Base-by-base conservation (phyloP, 2,329 filamentous ascomycete species). In the Penicillium sclerotigenum region DNA sequence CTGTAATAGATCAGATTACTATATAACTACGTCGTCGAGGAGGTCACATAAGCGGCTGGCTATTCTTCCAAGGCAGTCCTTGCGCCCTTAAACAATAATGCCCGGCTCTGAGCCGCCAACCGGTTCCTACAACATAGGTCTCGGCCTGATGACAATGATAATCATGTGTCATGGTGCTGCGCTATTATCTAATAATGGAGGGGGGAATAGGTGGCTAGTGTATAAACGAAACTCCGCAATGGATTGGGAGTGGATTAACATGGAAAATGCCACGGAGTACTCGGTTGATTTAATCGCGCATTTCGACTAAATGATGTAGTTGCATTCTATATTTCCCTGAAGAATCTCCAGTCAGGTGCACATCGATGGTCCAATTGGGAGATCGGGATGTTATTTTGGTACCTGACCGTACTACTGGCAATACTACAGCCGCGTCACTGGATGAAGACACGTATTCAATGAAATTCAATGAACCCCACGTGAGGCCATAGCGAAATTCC, bases 131-230 rank as follows among this genome's bases (percentile, higher is more conserved):
- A n/a, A n/a, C n/a, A n/a, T n/a, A 14, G 20, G 60, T 61, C 63
- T 45, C 52, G 63, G 59, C 61, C 61, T 22, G 37, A 46, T 24
- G 24, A 22, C 16, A 16, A 3, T 24, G 56, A 52, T 60, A 57
- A 55, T 64, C 47, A 64, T 65, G 63, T 65, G 63, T 64, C 62
- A 65, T 63, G 38, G 14, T 41, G 38, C 40, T 42, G 52, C 42
- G 46, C 57, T 54, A 65, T 65, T 64, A 63, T 54, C 52, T 65
- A 65, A 64, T 63, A 57, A 37, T 4, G 16, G 41, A 36, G 33
- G 7, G 36, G 28, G 34, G n/a, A 37, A 1, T 18, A 5, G 10
- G 9, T 37, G 34, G n/a, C n/a, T 37, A 37, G 34, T 37, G 34
- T 37, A 10, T 36, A 38, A 26, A 20, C 22, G 45, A 33, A 40